Conservation (phyloP, 495 filamentous ascomycete species). For the Lophium mytilinum region DNA sequence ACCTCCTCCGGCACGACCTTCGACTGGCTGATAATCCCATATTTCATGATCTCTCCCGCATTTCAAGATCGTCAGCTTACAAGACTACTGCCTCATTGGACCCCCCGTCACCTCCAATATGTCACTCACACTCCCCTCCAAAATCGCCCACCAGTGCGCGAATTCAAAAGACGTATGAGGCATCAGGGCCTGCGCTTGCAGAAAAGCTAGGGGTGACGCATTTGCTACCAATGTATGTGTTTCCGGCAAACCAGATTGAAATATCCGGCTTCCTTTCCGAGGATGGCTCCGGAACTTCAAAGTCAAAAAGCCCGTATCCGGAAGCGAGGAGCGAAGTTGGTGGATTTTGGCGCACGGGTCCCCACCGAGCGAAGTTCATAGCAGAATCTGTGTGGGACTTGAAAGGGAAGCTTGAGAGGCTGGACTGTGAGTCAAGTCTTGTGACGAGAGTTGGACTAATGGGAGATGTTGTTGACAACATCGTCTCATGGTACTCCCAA, state of each 20-base stretch:
- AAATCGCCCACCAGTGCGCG: neutral
- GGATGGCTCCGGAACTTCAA: slow-evolving; percentile 6
- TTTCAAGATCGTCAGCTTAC: neutral
- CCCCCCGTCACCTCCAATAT: neutral
- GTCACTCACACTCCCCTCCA: neutral
- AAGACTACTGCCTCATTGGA: neutral
- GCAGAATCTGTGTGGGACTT: slow-evolving; percentile 61
- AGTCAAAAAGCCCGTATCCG: slow-evolving; percentile 44
- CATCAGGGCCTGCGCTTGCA: neutral
- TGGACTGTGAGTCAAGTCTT: slow-evolving; percentile 46
- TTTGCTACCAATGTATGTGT: slow-evolving; percentile 57
- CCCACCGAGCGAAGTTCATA: slow-evolving; percentile 58
- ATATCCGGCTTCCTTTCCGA: slow-evolving; percentile 55
- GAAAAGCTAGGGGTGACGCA: slow-evolving; percentile 43
- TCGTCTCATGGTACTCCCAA: slow-evolving; percentile 38
- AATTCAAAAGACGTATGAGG: neutral
- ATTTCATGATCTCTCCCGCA: neutral
- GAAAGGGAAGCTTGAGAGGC: slow-evolving; percentile 45
- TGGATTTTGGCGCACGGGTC: slow-evolving; percentile 59
- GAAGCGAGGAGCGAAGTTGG: slow-evolving; percentile 49
- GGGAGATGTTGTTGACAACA: slow-evolving; percentile 43
- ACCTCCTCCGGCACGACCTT: neutral
- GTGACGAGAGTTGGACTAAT: slow-evolving; percentile 53
- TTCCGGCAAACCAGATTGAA: slow-evolving; percentile 58
- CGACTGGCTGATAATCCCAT: neutral